Base-by-base conservation (phyloP, 306 rosid genomes). In the Fragaria nilgerrensis region DNA sequence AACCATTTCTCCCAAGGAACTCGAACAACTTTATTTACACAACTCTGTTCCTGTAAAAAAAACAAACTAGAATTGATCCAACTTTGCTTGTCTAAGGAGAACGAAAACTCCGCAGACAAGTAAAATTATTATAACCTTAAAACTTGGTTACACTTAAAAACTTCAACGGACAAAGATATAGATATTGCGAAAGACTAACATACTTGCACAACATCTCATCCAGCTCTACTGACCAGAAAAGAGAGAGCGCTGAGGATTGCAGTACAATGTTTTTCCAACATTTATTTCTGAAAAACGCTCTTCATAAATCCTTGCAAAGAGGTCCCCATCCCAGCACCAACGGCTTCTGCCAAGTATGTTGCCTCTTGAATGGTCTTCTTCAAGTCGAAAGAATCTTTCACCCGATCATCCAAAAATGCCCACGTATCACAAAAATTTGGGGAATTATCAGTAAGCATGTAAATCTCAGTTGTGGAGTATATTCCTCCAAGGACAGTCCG, bases 381-480 rank as follows among this genome's bases (percentile, higher is more conserved):
- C 70, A 95, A 67, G 87, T 95, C 89, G 68, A 92, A 95, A 62
- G 97, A 92, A 83, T 92, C 97, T 85, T 87, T 89, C 77, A 95
- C 88, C 48, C 96, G 97, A 77, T 83, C 80, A 87, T 90, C 92
- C 89, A 95, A 81, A 88, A 95, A 92, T 52, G 89, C 72, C 97
- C 97, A 92, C 20, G 99, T 89, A 80, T 92, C 97, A 29, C 82
- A 84, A 86, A 90, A 95, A 80, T 86, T 95, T 70, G 97, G 85
- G 77, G 99, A 92, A 48, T 55, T 78, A 83, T 95, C 97, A 29
- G 97, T 88, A 76, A 95, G 92, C 99, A 92, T 92, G 85, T 92
- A 95, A 74, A 95, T 88, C 90, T 95, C 99, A 12, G 99, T 88
- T n/a, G 97, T 84, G 37, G 97, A 95, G 91, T 95, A 95, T 87